Evolutionary conservation across 371 early-diverging fungal species (phyloP).

Genomic region (Mucor lusitanicus): DNA sequence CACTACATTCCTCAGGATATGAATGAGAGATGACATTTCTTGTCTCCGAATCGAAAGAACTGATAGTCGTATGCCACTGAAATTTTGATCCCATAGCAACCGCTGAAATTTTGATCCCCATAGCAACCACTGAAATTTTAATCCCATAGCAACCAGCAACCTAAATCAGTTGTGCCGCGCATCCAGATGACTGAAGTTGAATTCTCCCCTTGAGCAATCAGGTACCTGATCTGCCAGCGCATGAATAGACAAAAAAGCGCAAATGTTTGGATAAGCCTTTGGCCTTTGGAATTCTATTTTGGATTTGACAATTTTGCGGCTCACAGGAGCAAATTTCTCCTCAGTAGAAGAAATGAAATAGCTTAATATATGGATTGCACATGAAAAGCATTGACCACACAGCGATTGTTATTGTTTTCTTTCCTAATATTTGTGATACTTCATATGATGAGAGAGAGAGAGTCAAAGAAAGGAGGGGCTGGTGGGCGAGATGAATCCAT

Average conservation of each 20-base stretch:
- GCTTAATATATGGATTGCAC: neutral
- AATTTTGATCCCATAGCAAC: neutral
- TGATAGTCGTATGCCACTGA: neutral
- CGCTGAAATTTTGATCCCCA: neutral
- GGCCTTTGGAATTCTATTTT: neutral
- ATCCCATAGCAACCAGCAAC: neutral
- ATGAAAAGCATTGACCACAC: constrained; percentile 3
- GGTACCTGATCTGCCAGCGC: neutral
- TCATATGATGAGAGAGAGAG: constrained; percentile 4
- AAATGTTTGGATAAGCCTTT: neutral
- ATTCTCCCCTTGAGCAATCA: neutral
- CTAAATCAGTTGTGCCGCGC: neutral
- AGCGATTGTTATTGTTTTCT: neutral
- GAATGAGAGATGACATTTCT: neutral
- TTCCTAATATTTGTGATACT: neutral
- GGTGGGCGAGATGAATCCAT: neutral
- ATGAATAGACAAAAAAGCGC: neutral
- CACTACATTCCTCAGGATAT: neutral
- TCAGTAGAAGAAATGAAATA: neutral
- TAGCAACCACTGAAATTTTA: neutral
- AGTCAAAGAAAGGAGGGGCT: neutral
- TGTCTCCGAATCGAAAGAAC: neutral
- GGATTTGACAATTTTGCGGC: neutral
- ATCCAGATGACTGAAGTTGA: neutral
- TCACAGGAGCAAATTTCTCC: neutral